These are phyloP conservation scores for Noccaea caerulescens DNA, from an alignment of 345 rosid species.

Conservation along the genomic window DNA sequence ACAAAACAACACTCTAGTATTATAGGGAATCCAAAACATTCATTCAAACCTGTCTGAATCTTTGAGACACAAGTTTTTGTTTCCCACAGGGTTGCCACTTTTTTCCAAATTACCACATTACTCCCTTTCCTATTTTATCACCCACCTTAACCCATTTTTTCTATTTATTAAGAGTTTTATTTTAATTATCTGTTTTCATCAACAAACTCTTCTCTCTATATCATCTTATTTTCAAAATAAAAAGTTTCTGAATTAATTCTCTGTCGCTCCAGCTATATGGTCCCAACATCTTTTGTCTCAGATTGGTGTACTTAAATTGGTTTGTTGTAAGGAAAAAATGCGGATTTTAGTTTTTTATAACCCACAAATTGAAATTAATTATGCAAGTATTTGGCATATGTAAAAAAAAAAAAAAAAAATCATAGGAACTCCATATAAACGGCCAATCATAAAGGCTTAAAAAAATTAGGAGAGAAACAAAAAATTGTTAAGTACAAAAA, in stretches of 20 bases:
- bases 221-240: not conserved
- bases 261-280: constrained; percentile 47
- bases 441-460: constrained; percentile 36
- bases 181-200: not conserved
- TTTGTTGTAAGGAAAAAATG: constrained; percentile 12
- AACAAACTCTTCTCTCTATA: constrained; percentile 1
- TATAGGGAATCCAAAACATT: constrained; percentile 47
- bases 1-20: constrained; percentile 39
- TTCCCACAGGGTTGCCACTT: constrained; percentile 42
- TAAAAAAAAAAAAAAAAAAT: constrained; percentile 2
- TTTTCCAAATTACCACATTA: constrained; percentile 34
- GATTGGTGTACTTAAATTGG: constrained; percentile 35
- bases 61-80: constrained; percentile 51
- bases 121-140: constrained; percentile 35
- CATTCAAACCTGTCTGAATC: constrained; percentile 53
- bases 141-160: constrained; percentile 6
- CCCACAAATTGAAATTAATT: not conserved
- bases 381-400: constrained; percentile 8
- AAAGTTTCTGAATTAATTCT: constrained; percentile 16
- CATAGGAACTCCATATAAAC: constrained; percentile 43
- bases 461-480: constrained; percentile 28
- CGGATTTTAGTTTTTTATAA: not conserved
- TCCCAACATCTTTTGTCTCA: constrained; percentile 41
- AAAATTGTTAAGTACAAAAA: constrained; percentile 32
- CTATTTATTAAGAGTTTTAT: not conserved